Evolutionary conservation across 768 basidiomycete genomes (phyloP).

Genomic region (Leccinum uliginosum): DNA sequence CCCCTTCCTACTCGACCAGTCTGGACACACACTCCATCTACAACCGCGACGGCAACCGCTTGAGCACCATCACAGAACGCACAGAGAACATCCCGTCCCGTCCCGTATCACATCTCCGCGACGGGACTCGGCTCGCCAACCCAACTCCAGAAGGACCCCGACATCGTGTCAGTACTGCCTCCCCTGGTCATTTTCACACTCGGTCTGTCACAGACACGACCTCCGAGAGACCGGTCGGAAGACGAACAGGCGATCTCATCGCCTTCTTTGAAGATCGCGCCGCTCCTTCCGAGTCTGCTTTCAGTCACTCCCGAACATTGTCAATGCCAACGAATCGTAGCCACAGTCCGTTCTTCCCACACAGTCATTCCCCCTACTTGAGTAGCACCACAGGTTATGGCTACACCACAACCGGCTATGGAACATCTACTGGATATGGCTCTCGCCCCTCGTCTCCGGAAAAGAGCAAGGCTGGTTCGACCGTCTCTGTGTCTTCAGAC

Average conservation of each 20-base stretch:
- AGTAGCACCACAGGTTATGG: constrained; percentile 34
- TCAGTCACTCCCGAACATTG: constrained; percentile 48
- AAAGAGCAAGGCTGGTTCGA: constrained; percentile 37
- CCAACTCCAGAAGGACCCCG: constrained; percentile 44
- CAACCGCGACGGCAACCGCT: constrained; percentile 42
- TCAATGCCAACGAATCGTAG: constrained; percentile 44
- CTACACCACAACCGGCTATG: constrained; percentile 32
- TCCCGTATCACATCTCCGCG: constrained; percentile 45
- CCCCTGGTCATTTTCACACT: constrained; percentile 41
- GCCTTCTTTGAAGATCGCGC: constrained; percentile 66
- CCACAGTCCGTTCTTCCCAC: constrained; percentile 28
- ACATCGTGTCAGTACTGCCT: constrained; percentile 35
- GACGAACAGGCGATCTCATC: constrained; percentile 66
- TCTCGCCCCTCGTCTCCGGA: constrained; percentile 48
- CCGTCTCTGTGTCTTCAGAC: constrained; percentile 27
- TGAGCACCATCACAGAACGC: constrained; percentile 76
- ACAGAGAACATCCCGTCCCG: constrained; percentile 66
- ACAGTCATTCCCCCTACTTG: constrained; percentile 38
- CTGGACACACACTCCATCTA: constrained; percentile 36
- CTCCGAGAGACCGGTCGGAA: constrained; percentile 40
- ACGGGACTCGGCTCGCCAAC: constrained; percentile 30
- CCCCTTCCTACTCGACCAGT: constrained; percentile 32
- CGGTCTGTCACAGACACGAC: constrained; percentile 58
- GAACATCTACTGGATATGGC: constrained; percentile 26
- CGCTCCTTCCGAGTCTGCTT: constrained; percentile 32